phyloP scores from a whole-genome alignment of 176 grass and related monocot genomes.

The Pontederia paniculata region DNA sequence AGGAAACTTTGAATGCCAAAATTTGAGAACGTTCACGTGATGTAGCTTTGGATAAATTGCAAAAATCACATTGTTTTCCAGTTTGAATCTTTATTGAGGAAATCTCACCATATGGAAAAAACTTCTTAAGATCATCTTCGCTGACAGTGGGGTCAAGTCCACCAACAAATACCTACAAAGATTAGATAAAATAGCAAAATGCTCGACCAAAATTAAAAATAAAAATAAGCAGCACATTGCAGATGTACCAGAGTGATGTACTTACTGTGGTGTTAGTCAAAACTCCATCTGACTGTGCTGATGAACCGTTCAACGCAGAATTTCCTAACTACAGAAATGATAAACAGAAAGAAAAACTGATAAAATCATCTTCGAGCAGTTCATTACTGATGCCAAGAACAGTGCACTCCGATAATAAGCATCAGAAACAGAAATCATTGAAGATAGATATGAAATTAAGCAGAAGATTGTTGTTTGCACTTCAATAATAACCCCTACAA shows the following conservation, averaged over 20 bases:
- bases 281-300: constrained; percentile 60
- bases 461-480: no score
- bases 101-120: constrained; percentile 80
- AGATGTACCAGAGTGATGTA: neutral
- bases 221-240: neutral
- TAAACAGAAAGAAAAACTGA: neutral
- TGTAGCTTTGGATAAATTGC: constrained; percentile 83
- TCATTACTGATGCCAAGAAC: no score
- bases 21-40: neutral
- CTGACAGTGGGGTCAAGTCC: constrained; percentile 82
- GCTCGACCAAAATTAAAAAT: constrained; percentile 3
- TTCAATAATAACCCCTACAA: no score
- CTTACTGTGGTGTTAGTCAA: constrained; percentile 87
- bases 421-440: no score
- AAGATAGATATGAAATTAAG: no score
- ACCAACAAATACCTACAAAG: constrained; percentile 85
- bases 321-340: constrained; percentile 39
- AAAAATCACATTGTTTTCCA: constrained; percentile 92
- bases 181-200: constrained; percentile 4
- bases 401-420: no score
- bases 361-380: no score
- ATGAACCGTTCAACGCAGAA: constrained; percentile 50
- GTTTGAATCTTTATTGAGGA: constrained; percentile 84
- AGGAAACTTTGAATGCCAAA: neutral
- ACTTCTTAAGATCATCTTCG: constrained; percentile 78